Evolutionary conservation across 1,139 yeast genomes (phyloP).

Genomic region (Dujonia santamariae): DNA sequence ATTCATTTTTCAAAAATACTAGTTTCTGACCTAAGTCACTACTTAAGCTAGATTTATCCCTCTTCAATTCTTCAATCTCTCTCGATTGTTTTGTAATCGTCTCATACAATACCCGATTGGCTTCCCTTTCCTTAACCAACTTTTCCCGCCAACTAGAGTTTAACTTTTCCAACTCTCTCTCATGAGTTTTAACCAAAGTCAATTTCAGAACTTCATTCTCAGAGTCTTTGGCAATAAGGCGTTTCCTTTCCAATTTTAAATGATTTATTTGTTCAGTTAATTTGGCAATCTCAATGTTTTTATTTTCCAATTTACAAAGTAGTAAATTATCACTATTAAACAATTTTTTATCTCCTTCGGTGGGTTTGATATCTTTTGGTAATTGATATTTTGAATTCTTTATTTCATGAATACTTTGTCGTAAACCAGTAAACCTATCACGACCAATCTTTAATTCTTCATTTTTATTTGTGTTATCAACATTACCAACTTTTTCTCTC

Average conservation of each 20-base stretch:
- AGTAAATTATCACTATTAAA: constrained; percentile 2
- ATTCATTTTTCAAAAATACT: constrained; percentile 3
- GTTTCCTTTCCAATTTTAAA: constrained; percentile 2
- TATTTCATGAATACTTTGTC: constrained; percentile 11
- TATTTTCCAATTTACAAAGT: constrained; percentile 4
- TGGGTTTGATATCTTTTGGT: constrained; percentile 7
- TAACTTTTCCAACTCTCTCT: constrained; percentile 1
- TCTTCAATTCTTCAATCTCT: constrained; percentile 5
- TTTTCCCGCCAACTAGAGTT: constrained; percentile 3
- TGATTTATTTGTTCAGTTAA: constrained; percentile 1
- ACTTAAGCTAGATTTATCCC: neutral
- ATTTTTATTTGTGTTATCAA: too few relatives aligned
- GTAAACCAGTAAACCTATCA: constrained; percentile 10
- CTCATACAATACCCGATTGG: constrained; percentile 1
- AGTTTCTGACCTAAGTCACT: neutral
- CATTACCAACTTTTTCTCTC: too few relatives aligned
- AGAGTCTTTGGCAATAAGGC: neutral
- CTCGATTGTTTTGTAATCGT: constrained; percentile 1
- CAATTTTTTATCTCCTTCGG: neutral
- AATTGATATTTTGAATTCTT: constrained; percentile 12
- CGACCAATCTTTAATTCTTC: too few relatives aligned
- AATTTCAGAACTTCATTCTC: constrained; percentile 4
- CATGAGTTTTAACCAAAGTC: constrained; percentile 2
- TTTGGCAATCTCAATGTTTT: constrained; percentile 3
- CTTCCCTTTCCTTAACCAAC: neutral